Base-by-base conservation (phyloP, 1,139 yeast genomes). In the Saccharomyces hybrid region DNA sequence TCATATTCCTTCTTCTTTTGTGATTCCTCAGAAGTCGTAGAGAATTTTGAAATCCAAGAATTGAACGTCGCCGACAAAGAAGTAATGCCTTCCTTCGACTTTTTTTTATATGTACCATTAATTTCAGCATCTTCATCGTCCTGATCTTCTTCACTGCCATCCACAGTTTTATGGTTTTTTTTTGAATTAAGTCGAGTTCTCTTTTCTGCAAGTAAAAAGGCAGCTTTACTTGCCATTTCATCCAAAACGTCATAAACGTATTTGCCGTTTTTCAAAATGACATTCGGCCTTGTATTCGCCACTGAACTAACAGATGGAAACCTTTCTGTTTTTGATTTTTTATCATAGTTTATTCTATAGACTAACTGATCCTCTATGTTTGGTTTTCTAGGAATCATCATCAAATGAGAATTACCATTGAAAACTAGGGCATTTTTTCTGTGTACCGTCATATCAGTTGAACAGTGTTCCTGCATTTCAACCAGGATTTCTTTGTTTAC, bases 171-270 rank as follows among this genome's bases (percentile, higher is more conserved):
- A 2, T 34, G 42, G 23, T 46, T 32, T 3, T 26, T 46, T 46
- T 26, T 46, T 23, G 26, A 8, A 48, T 19, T 23, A 6, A 57
- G 56, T 47, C 51, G 41, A 11, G 59, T 57, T 47, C 52, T 60
- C 47, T 55, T 57, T 47, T 57, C 59, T 7, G 63, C 62, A n/a
- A 60, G 49, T 34, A 57, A 48, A 16, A 57, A 47, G 5, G 62
- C 57, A 0, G 62, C 62, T 51, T 59, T 60, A 1, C 52, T 47
- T 19, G 60, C 63, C 57, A 63, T 54, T 46, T 62, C 66, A 55
- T 66, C 69, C 27, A 62, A 56, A 3, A 64, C 58, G 51, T 66
- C 69, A 52, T 62, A 65, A 3, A 67, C 68, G 49, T 62, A 63
- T 42, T 57, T 60, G 8, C 69, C 68, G 27, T 57, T 56, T 14